Conservation (phyloP, 495 filamentous ascomycete genomes). For the Gamarada debralockiae region DNA sequence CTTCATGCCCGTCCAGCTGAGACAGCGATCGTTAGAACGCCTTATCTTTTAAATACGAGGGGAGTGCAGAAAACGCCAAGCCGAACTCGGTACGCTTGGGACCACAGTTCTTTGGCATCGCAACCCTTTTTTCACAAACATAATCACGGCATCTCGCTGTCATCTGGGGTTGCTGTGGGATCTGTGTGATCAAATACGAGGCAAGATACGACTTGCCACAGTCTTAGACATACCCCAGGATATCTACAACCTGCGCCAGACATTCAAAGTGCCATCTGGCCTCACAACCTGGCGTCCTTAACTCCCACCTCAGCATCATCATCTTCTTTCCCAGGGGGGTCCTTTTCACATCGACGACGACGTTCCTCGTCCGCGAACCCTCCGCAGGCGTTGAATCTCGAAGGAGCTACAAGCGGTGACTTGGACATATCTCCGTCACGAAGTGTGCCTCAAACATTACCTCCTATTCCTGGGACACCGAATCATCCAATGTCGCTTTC, state of each 20-base stretch:
- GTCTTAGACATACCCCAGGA: neutral
- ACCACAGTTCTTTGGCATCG: neutral
- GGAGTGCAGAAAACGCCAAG: neutral
- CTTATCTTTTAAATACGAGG: neutral
- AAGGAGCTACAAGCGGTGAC: conserved; percentile 1
- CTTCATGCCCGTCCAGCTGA: too few species aligned
- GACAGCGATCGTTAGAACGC: neutral
- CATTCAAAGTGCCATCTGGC: conserved; percentile 20
- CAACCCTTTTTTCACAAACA: neutral
- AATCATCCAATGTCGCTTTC: conserved; percentile 70
- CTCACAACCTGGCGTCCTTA: conserved; percentile 24
- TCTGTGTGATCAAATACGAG: neutral
- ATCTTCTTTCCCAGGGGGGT: conserved; percentile 14
- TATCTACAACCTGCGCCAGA: conserved; percentile 17
- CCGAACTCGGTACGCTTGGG: too few species aligned
- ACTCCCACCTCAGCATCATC: conserved; percentile 20
- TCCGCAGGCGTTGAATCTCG: conserved; percentile 14
- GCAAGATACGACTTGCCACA: neutral
- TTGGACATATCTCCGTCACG: conserved; percentile 1
- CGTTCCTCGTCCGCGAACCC: conserved; percentile 22
- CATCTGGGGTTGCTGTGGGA: neutral
- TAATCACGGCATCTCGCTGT: neutral
- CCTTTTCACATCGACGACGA: conserved; percentile 25
- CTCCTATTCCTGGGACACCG: conserved; percentile 36
- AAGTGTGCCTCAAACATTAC: conserved; percentile 7